phyloP scores from a whole-genome alignment of 2,329 filamentous ascomycete genomes.

The Orbilia brochopaga region DNA sequence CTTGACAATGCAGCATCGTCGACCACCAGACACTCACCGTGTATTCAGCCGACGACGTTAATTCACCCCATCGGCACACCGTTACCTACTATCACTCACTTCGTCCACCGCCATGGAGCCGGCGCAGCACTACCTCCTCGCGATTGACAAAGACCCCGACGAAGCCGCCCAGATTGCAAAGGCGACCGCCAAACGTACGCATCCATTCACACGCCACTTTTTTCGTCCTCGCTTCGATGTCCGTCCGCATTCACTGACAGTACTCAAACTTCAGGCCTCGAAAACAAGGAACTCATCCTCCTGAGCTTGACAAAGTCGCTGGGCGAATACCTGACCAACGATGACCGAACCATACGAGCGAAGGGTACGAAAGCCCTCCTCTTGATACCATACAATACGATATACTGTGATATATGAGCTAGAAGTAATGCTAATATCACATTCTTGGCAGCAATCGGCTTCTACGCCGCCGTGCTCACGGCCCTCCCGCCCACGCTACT shows the following conservation, averaged over 20 bases:
- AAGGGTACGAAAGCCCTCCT: constrained; percentile 61
- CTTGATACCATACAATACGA: too few species aligned
- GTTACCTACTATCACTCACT: too few species aligned
- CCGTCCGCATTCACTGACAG: constrained; percentile 29
- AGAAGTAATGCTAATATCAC: not conserved
- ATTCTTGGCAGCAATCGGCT: constrained; percentile 39
- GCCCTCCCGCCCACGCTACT: constrained; percentile 37
- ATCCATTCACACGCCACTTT: not conserved
- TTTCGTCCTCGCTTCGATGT: constrained; percentile 9
- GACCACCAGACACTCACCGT: too few species aligned
- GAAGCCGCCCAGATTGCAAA: constrained; percentile 53
- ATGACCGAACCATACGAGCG: constrained; percentile 67
- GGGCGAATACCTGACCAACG: constrained; percentile 71
- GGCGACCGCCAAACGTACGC: constrained; percentile 53
- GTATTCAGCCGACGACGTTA: not conserved
- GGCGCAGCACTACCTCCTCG: constrained; percentile 52
- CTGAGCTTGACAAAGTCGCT: constrained; percentile 69
- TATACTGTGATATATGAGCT: too few species aligned
- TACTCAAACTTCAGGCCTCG: constrained; percentile 61
- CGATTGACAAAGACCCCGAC: constrained; percentile 53
- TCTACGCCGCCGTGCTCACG: constrained; percentile 45
- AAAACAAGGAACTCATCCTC: constrained; percentile 67
- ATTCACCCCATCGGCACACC: too few species aligned
- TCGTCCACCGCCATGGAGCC: constrained; percentile 29
- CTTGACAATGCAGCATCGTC: too few species aligned